Evolutionary conservation across 2,329 filamentous ascomycete species (phyloP).

Genomic region (Penicillium sp.): DNA sequence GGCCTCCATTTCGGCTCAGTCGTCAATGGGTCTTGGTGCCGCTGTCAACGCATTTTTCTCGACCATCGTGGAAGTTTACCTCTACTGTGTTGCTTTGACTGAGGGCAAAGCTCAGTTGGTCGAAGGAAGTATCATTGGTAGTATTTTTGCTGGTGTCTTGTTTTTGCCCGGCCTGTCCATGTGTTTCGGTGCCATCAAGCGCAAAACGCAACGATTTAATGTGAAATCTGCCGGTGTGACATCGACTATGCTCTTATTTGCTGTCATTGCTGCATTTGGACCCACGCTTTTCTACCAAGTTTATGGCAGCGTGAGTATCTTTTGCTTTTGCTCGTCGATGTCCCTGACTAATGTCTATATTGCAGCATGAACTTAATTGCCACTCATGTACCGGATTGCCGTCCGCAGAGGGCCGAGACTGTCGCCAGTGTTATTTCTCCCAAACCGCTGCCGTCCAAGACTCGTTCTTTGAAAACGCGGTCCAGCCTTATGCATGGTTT

Average conservation of each 20-base stretch:
- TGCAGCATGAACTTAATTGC: slow-evolving; percentile 86
- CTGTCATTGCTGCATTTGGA: slow-evolving; percentile 91
- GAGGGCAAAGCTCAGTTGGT: slow-evolving; percentile 93
- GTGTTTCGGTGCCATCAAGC: slow-evolving; percentile 97
- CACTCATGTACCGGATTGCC: slow-evolving; percentile 63
- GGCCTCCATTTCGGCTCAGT: slow-evolving; percentile 96
- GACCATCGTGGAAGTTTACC: slow-evolving; percentile 94
- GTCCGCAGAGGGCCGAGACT: slow-evolving; percentile 62
- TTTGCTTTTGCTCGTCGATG: not conserved
- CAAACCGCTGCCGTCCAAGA: slow-evolving; percentile 84
- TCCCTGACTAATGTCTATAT: slow-evolving; percentile 39
- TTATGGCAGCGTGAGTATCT: slow-evolving; percentile 75
- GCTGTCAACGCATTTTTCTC: slow-evolving; percentile 99
- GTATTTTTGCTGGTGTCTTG: slow-evolving; percentile 94
- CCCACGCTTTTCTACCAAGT: slow-evolving; percentile 98
- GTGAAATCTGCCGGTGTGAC: slow-evolving; percentile 94
- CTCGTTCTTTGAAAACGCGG: slow-evolving; percentile 85
- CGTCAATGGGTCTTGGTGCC: slow-evolving; percentile 95
- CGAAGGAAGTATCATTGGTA: slow-evolving; percentile 95
- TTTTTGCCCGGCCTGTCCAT: slow-evolving; percentile 95
- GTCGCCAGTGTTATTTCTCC: slow-evolving; percentile 90
- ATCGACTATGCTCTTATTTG: slow-evolving; percentile 96
- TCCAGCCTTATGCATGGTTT: slow-evolving; percentile 91
- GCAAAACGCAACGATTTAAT: slow-evolving; percentile 98
- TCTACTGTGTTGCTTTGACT: slow-evolving; percentile 91